Evolutionary conservation across 2,329 filamentous ascomycete species (phyloP).

Genomic region (Apiospora malaysiana): DNA sequence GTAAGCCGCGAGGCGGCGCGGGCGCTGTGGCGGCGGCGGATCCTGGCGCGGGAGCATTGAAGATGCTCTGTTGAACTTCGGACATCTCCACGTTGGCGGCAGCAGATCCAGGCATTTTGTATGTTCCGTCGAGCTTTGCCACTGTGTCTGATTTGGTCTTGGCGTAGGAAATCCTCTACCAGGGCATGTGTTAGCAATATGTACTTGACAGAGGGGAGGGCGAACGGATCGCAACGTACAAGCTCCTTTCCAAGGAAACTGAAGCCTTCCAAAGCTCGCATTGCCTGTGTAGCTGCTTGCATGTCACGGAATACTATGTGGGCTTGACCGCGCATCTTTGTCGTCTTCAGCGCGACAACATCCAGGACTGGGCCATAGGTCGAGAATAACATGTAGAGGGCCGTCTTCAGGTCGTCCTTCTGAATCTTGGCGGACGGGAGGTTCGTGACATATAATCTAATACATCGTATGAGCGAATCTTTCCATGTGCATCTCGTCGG

Average conservation of each 20-base stretch:
- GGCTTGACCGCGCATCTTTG: conserved; percentile 94
- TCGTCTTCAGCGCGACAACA: conserved; percentile 85
- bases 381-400: conserved; percentile 91
- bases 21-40: conserved; percentile 47
- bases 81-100: conserved; percentile 68
- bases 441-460: conserved; percentile 86
- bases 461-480: background rate
- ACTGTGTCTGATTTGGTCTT: conserved; percentile 89
- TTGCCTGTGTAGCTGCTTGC: conserved; percentile 90
- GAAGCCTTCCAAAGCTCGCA: conserved; percentile 86
- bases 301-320: conserved; percentile 91
- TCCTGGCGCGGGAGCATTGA: conserved; percentile 69
- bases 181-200: conserved; percentile 24
- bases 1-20: conserved; percentile 45
- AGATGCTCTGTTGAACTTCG: conserved; percentile 80
- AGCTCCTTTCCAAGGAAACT: conserved; percentile 85
- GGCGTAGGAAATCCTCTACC: conserved; percentile 86
- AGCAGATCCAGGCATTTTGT: conserved; percentile 68
- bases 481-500: background rate
- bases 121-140: conserved; percentile 90
- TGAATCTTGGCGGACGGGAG: conserved; percentile 85
- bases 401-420: conserved; percentile 84
- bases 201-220: background rate
- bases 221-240: conserved; percentile 59
- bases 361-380: conserved; percentile 94